Evolutionary conservation across 306 rosid genomes (phyloP).

Genomic region (Benincasa hispida): DNA sequence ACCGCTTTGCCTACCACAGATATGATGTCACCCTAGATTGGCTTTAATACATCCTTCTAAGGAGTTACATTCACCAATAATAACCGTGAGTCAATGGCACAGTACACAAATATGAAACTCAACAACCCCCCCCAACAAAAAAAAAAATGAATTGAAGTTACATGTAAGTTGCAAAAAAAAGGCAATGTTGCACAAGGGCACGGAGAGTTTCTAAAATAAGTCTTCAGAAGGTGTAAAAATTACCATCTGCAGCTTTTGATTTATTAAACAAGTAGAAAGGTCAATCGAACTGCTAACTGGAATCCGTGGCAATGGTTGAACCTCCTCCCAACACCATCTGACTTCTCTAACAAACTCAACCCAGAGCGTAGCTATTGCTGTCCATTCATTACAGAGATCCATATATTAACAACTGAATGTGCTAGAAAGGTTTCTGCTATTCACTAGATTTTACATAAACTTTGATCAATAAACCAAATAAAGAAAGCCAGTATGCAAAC

Average conservation of each 20-base stretch:
- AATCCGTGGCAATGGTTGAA: slow-evolving; percentile 81
- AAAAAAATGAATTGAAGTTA: background rate
- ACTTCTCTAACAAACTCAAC: slow-evolving; percentile 92
- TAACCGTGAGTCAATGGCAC: background rate
- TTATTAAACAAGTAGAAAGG: slow-evolving; percentile 74
- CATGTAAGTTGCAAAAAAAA: background rate
- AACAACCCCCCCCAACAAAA: background rate
- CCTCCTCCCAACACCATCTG: slow-evolving; percentile 98
- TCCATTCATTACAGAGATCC: slow-evolving; percentile 6
- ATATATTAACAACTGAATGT: slow-evolving; percentile 14
- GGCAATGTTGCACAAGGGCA: background rate
- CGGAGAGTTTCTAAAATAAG: background rate
- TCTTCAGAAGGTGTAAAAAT: slow-evolving; percentile 15
- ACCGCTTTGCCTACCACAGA: background rate
- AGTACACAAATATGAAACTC: background rate
- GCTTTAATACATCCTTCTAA: background rate
- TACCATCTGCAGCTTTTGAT: slow-evolving; percentile 95
- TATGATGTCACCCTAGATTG: background rate
- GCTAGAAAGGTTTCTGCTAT: background rate
- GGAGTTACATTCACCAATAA: background rate
- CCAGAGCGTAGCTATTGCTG: slow-evolving; percentile 88
- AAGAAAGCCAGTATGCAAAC: background rate
- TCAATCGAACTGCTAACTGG: slow-evolving; percentile 57
- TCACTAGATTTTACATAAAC: background rate
- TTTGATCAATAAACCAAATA: background rate